Evolutionary conservation across 1,139 yeast genomes (phyloP).

Genomic region (Suhomyces guaymorum): DNA sequence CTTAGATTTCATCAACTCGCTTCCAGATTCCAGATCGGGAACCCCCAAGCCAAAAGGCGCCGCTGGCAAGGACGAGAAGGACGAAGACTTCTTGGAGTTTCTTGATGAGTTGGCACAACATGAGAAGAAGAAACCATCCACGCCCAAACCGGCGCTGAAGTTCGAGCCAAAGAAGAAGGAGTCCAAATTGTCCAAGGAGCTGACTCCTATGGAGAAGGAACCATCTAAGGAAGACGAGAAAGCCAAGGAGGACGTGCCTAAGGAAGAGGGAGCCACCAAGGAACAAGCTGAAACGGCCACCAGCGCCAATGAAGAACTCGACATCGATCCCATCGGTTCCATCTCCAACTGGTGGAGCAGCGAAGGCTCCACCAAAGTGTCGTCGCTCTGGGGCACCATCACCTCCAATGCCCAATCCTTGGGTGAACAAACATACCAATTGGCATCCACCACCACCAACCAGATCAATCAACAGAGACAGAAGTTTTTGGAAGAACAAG

Average conservation of each 20-base stretch:
- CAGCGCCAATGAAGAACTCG: slow-evolving; percentile 21
- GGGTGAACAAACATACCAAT: slow-evolving; percentile 45
- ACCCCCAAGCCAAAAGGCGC: slow-evolving; percentile 31
- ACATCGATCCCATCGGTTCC: slow-evolving; percentile 67
- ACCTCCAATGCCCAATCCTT: slow-evolving; percentile 45
- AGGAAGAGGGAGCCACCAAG: too few relatives aligned
- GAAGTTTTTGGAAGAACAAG: slow-evolving; percentile 32
- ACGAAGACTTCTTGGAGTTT: slow-evolving; percentile 81
- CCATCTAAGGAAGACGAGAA: too few relatives aligned
- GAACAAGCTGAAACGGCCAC: slow-evolving; percentile 1
- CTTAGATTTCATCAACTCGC: slow-evolving; percentile 81
- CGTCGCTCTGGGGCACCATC: slow-evolving; percentile 65
- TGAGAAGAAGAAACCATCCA: slow-evolving; percentile 33
- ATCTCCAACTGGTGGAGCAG: slow-evolving; percentile 80
- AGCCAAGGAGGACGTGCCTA: slow-evolving; percentile 12
- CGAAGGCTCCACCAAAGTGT: slow-evolving; percentile 75
- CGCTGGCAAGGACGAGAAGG: slow-evolving; percentile 39
- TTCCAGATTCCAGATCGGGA: slow-evolving; percentile 64
- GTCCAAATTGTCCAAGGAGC: slow-evolving; percentile 3
- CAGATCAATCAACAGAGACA: slow-evolving; percentile 46
- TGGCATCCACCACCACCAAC: slow-evolving; percentile 46
- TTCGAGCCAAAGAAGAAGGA: slow-evolving; percentile 31
- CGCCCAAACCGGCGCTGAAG: slow-evolving; percentile 19
- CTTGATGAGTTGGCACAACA: slow-evolving; percentile 74
- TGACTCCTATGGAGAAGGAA: not conserved